Base-by-base conservation (phyloP, 2,329 filamentous ascomycete species). In the Mariannaea elegans region DNA sequence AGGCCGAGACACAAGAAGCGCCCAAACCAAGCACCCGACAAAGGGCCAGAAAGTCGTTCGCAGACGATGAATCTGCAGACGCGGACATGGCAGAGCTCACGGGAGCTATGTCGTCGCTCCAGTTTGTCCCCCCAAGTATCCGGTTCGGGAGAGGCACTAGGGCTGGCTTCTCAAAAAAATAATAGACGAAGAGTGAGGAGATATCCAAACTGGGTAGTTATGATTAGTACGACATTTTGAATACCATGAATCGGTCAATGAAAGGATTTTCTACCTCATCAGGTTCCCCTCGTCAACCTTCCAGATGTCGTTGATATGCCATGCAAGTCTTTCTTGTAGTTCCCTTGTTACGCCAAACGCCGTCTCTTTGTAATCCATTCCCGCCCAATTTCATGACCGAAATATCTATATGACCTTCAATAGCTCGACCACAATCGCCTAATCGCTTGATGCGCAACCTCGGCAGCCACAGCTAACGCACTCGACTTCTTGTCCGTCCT, bases 381-480 rank as follows among this genome's bases (percentile, higher is more conserved):
- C 24, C 21, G 13, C 27, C 14, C 41, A 31, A 31, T 58, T 18
- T 47, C 34, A 47, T 10, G 16, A 14, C 31, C 23, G 16, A 31
- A 16, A 49, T 12, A 38, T 27, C 32, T 44, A 38, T 47, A 36
- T 18, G 19, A 41, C 18, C 21, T 46, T 41, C 18, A 29, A 32
- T 16, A 13, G 10, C 21, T 44, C 41, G 32, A 8, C 48, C 18
- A 31, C 16, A 13, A n/a, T 44, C 4, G 16, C 52, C 76, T 75
- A 97, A 75, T 97, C 94, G 72, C 87, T 91, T 45, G 93, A 97
- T 14, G 92, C 87, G 76, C 94, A 98, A 1, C 94, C 94, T 72
- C 92, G 84, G 76, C 95, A 99, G 8, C 95, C 95, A 77, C 95
- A 99, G 78, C 87, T 97, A 50, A 98, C 93, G 73, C 95, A 99